These are phyloP conservation scores for Daedaleopsis sinensis DNA, from an alignment of 768 basidiomycete species.

Conservation along the genomic window DNA sequence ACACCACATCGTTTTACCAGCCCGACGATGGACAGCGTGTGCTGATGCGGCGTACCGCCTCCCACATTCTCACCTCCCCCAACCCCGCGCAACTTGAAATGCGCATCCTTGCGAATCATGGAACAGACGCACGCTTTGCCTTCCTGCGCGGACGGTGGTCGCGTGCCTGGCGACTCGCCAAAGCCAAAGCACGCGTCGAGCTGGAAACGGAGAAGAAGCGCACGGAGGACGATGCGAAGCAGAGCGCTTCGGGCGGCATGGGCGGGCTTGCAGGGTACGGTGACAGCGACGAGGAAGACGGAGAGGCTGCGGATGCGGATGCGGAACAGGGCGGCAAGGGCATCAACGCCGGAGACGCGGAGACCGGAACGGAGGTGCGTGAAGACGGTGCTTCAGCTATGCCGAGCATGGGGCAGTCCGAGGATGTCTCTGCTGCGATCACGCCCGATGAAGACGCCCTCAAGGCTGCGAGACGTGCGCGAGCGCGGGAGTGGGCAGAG, in stretches of 20 bases:
- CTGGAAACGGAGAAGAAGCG: slow-evolving; percentile 19
- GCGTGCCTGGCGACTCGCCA: slow-evolving; percentile 59
- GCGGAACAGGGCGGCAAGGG: not conserved
- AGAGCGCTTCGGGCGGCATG: slow-evolving; percentile 35
- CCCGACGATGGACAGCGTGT: slow-evolving; percentile 60
- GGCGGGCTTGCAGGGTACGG: slow-evolving; percentile 62
- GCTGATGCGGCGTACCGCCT: slow-evolving; percentile 77
- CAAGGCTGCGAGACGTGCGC: slow-evolving; percentile 53
- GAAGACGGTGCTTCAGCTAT: not conserved
- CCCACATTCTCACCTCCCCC: slow-evolving; percentile 66
- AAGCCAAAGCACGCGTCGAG: slow-evolving; percentile 45
- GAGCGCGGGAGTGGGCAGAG: slow-evolving; percentile 62
- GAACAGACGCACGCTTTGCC: slow-evolving; percentile 74
- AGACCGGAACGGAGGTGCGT: not conserved
- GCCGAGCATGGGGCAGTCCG: not conserved
- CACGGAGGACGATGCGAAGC: slow-evolving; percentile 27
- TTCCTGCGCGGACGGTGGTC: slow-evolving; percentile 82
- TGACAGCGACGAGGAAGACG: slow-evolving; percentile 33
- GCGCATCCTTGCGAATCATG: slow-evolving; percentile 87
- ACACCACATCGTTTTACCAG: slow-evolving; percentile 33
- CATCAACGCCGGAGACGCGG: not conserved
- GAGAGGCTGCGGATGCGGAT: slow-evolving; percentile 13
- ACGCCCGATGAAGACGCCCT: slow-evolving; percentile 29
- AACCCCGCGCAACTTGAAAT: slow-evolving; percentile 85
- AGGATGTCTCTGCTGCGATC: not conserved